Conservation (phyloP, 169 alveolate genomes). For the Plasmodium gaboni region DNA sequence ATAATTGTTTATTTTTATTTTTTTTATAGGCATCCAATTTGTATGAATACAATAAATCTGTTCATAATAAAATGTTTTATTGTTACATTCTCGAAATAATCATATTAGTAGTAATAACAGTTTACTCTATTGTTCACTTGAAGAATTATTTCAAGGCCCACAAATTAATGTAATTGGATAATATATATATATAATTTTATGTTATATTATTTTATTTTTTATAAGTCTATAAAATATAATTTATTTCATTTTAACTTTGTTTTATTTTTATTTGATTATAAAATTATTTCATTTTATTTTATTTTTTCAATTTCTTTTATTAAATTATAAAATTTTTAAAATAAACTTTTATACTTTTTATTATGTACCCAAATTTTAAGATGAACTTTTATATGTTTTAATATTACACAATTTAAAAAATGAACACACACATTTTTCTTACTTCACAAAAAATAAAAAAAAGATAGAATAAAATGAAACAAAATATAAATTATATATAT, state of each 20-base stretch:
- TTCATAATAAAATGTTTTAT: slow-evolving; percentile 80
- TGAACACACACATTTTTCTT: too few species aligned
- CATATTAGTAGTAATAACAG: slow-evolving; percentile 76
- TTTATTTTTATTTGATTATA: not conserved
- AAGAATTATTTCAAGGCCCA: slow-evolving; percentile 83
- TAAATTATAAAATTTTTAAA: too few species aligned
- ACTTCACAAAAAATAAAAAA: slow-evolving; percentile 18
- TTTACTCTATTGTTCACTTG: slow-evolving; percentile 81
- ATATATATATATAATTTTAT: not conserved
- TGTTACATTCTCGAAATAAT: slow-evolving; percentile 80
- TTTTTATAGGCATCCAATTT: slow-evolving; percentile 77
- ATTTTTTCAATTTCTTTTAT: not conserved
- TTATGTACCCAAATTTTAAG: too few species aligned
- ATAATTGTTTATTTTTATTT: slow-evolving; percentile 23
- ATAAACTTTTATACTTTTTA: too few species aligned
- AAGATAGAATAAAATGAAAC: not conserved
- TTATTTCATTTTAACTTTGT: not conserved
- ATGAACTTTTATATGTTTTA: too few species aligned
- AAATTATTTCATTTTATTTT: not conserved
- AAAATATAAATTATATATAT: slow-evolving; percentile 1
- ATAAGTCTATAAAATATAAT: not conserved
- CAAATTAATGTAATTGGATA: slow-evolving; percentile 70
- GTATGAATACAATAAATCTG: slow-evolving; percentile 81
- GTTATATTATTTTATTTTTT: not conserved
- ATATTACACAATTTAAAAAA: too few species aligned